Evolutionary conservation across 768 basidiomycete genomes (phyloP).

Genomic region (Astraeus odoratus): DNA sequence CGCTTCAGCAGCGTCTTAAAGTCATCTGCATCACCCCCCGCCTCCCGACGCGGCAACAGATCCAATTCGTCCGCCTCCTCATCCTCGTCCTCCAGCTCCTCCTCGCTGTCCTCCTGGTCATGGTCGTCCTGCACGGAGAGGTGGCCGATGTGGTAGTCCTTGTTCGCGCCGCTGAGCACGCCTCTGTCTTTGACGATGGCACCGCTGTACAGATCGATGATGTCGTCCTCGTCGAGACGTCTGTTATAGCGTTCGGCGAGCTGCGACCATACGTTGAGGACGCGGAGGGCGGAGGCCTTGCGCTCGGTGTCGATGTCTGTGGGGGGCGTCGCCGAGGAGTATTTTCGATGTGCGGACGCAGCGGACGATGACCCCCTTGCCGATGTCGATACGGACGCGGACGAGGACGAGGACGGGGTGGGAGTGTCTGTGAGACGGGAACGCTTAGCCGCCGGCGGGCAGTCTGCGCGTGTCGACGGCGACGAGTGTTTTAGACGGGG

Average conservation of each 20-base stretch:
- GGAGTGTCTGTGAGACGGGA: too few species aligned
- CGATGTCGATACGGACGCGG: too few species aligned
- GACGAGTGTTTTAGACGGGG: background rate
- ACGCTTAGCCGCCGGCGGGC: too few species aligned
- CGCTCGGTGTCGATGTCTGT: slow-evolving; percentile 48
- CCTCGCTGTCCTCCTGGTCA: slow-evolving; percentile 34
- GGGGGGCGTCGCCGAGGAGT: slow-evolving; percentile 19
- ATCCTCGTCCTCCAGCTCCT: slow-evolving; percentile 48
- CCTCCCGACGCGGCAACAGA: slow-evolving; percentile 33
- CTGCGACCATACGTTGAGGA: slow-evolving; percentile 58
- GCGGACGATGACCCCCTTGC: too few species aligned
- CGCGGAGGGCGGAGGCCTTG: slow-evolving; percentile 44
- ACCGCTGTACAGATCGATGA: slow-evolving; percentile 59
- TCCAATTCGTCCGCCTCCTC: slow-evolving; percentile 55
- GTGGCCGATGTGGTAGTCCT: slow-evolving; percentile 45
- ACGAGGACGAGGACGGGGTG: background rate
- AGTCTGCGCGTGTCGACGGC: too few species aligned
- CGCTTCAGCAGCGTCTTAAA: slow-evolving; percentile 26
- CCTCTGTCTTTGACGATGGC: slow-evolving; percentile 67
- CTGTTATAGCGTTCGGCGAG: slow-evolving; percentile 64
- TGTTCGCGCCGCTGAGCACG: slow-evolving; percentile 40
- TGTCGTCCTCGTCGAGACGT: slow-evolving; percentile 71
- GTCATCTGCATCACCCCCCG: slow-evolving; percentile 19
- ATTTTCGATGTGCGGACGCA: too few species aligned
- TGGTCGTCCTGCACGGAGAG: slow-evolving; percentile 35